Evolutionary conservation across 768 basidiomycete species (phyloP), one percentile per base, ranked within the genome.

Genomic region (Megacollybia marginata): DNA sequence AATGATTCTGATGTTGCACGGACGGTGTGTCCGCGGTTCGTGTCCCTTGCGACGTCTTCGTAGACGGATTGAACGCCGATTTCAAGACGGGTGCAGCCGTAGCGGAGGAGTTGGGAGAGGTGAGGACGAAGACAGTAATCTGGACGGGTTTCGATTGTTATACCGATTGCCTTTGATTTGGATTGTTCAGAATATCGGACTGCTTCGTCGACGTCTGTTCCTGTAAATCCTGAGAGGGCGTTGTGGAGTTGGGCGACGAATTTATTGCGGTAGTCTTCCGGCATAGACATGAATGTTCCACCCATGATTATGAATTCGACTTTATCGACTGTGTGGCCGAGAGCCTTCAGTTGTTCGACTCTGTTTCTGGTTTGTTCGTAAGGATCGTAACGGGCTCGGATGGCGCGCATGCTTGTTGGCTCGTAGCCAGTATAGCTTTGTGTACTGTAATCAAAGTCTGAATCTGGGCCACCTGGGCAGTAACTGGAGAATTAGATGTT

Each of bases 241-340:
- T 98, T 98, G 65, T 98, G 96, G 49, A 99, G 73, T 53, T 97
- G 94, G 1, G 95, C 93, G 48, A 98, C 79, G 56, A 99, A 99
- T 55, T 88, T 84, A 52, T 81, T 83, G 52, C 96, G 80, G 64
- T 99, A 98, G 42, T 92, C 90, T 65, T 98, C 93, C 34, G 94
- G 89, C 88, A 97, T 95, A 62, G 94, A 97, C 93, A 99, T 97
- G 67, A 99, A 99, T 10, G 96, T 99, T 42, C 96, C 96, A 19
- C 96, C 96, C 96, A 97, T 97, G 53, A 95, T 77, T 55, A 96
- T 97, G 57, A 85, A 88, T 58, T 91, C 89, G 31, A 92, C 85
- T 88, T 98, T 99, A 68, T 98, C 96, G 3, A 97, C 95, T 58
- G 77, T 93, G 64, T 98, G 96, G 3, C 96, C 96, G n/a, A 99